Conservation (phyloP, 345 rosid species). For the Lumnitzera littorea region DNA sequence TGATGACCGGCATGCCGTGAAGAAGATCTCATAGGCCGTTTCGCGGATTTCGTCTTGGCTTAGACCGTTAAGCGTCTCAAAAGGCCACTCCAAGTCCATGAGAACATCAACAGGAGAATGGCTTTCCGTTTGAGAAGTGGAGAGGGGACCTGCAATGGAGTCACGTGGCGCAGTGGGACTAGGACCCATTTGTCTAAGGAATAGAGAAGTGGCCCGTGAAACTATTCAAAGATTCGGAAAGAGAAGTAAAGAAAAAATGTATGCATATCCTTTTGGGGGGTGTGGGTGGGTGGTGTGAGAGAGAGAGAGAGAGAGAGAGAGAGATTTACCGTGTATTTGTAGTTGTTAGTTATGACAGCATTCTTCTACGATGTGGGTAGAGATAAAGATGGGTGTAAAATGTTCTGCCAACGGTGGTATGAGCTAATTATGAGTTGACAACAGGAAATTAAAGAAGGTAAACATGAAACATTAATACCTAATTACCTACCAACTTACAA, state of each 20-base stretch:
- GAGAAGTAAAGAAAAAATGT: constrained; percentile 23
- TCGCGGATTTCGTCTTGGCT: constrained; percentile 65
- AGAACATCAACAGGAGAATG: constrained; percentile 13
- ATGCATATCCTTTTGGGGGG: constrained; percentile 17
- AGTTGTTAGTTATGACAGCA: too few species aligned
- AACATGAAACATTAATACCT: too few species aligned
- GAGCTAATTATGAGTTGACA: too few species aligned
- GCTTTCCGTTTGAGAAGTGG: constrained; percentile 13
- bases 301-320: too few species aligned
- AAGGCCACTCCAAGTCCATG: constrained; percentile 63
- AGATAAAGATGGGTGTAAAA: too few species aligned
- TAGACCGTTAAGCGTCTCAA: constrained; percentile 50
- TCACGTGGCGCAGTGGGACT: constrained; percentile 44
- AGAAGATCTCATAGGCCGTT: constrained; percentile 83
- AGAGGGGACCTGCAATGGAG: constrained; percentile 34
- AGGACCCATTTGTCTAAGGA: constrained; percentile 15
- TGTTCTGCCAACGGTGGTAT: too few species aligned
- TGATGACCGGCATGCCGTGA: constrained; percentile 83
- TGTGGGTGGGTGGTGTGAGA: constrained; percentile 4
- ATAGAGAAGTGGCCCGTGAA: constrained; percentile 7
- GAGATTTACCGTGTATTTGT: too few species aligned
- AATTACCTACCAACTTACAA: too few species aligned
- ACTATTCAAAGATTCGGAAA: constrained; percentile 32
- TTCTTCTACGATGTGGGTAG: too few species aligned
- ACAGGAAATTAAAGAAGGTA: too few species aligned